Base-by-base conservation (phyloP, 2,329 filamentous ascomycete species). In the Didymella exigua region DNA sequence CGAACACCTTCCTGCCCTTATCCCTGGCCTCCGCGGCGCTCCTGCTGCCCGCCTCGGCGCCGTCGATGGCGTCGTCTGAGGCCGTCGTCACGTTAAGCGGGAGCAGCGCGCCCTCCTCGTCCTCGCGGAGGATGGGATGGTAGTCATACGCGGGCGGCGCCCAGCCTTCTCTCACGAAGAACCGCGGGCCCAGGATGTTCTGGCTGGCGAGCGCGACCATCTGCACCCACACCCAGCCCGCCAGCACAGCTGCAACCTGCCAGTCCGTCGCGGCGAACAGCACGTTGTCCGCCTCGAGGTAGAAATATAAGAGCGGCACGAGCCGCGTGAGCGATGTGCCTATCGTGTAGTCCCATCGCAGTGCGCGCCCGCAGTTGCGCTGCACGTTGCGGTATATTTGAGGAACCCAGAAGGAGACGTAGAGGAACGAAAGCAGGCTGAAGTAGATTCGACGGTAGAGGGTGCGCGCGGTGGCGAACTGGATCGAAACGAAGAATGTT, bases 371-470 rank as follows among this genome's bases (percentile, higher is more conserved):
- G 74, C 92, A 96, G 76, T 97, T 97, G 49, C 93, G 90, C 75
- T 90, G 86, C 48, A 89, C 82, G 73, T 99, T 99, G 59, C 95
- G 90, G 70, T 89, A 85, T 63, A 98, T 96, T 73, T 99, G 95
- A 0, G 95, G 93, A 0, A 87, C 72, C 93, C 93, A 98, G 70
- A 97, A 88, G 18, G 93, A 96, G 38, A 97, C 84, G 71, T 97
- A 97, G 48, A 84, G 62, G 65, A 93, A 86, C 2, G 85, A 82
- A 19, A 96, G 77, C 2, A 81, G 60, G 70, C 93, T 81, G 58
- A 81, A 81, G 72, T 86, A 88, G 36, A 81, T 70, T 2, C 78
- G 78, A 21, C 82, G 81, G 2, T 83, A 69, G 1, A 77, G 75
- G 3, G 77, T 74, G 58, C 85, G 84, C 75, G 84, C 84, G 1